phyloP scores from a whole-genome alignment of 805 yeast genomes.

The Schwanniomyces polymorphus region DNA sequence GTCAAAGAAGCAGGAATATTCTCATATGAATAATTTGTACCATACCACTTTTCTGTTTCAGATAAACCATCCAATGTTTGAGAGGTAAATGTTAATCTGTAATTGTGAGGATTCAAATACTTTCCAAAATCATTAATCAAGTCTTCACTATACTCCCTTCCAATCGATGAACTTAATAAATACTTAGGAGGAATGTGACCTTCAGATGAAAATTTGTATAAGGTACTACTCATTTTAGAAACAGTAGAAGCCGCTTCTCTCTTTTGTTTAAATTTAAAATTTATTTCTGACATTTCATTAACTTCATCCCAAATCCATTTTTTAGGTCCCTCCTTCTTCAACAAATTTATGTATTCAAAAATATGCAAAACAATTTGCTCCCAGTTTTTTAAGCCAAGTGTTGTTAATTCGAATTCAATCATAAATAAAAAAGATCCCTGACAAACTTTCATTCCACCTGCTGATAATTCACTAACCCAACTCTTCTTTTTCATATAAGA shows the following conservation, averaged over 20 bases:
- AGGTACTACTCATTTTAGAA: conserved; percentile 58
- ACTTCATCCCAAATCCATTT: conserved; percentile 82
- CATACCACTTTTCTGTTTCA: conserved; percentile 80
- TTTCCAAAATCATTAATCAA: conserved; percentile 50
- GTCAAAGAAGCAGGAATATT: conserved; percentile 43
- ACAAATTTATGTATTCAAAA: conserved; percentile 73
- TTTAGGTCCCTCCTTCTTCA: conserved; percentile 59
- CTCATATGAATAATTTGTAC: conserved; percentile 67
- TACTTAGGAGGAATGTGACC: conserved; percentile 59
- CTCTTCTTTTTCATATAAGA: conserved; percentile 66
- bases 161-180: conserved; percentile 56
- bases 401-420: conserved; percentile 76
- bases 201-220: conserved; percentile 48
- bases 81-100: conserved; percentile 58
- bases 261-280: conserved; percentile 82
- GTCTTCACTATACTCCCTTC: conserved; percentile 58
- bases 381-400: conserved; percentile 65
- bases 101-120: conserved; percentile 56
- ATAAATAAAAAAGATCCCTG: conserved; percentile 66
- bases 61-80: conserved; percentile 46
- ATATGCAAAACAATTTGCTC: conserved; percentile 55
- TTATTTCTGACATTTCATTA: conserved; percentile 61
- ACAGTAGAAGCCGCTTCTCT: conserved; percentile 70
- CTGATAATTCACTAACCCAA: conserved; percentile 78
- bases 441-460: conserved; percentile 69